Percentiles rank a stretch among this genome's conserved stretches.
Conservation (phyloP, 2,329 filamentous ascomycete genomes). For the Chaetomium olivaceum region DNA sequence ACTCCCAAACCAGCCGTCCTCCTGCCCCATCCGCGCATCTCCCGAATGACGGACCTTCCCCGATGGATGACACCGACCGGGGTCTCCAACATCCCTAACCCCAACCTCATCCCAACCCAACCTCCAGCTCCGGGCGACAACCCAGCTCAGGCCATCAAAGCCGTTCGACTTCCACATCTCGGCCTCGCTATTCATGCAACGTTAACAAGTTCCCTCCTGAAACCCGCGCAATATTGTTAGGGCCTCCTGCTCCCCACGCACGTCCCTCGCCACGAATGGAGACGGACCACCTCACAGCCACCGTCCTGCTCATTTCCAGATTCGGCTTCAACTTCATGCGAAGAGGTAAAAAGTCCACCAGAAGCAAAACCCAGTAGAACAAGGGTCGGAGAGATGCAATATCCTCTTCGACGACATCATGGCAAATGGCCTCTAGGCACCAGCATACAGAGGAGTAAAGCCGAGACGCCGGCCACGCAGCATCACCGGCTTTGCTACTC, state of each 20-base stretch:
- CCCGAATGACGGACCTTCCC: slow-evolving; percentile 6
- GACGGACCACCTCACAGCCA: slow-evolving; percentile 5
- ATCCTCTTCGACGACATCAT: background rate
- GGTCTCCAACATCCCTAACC: background rate
- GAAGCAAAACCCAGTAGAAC: background rate
- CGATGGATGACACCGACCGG: background rate
- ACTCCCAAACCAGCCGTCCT: slow-evolving; percentile 2
- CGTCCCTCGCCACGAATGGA: slow-evolving; percentile 12
- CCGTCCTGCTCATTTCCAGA: slow-evolving; percentile 17
- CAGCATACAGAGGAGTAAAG: background rate
- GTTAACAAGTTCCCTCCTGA: slow-evolving; percentile 14
- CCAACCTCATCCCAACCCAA: background rate
- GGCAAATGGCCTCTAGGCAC: background rate
- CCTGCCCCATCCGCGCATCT: slow-evolving; percentile 11
- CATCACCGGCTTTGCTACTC: background rate
- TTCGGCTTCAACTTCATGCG: slow-evolving; percentile 6
- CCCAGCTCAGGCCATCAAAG: background rate
- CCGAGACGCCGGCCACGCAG: background rate
- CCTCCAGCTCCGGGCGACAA: background rate
- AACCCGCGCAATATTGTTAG: slow-evolving; percentile 9
- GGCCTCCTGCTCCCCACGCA: background rate
- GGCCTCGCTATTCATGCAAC: slow-evolving; percentile 10
- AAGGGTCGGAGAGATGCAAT: background rate
- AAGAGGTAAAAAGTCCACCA: background rate
- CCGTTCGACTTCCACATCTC: background rate